phyloP scores from a whole-genome alignment of 257 asterid genomes.

The Mentha longifolia region DNA sequence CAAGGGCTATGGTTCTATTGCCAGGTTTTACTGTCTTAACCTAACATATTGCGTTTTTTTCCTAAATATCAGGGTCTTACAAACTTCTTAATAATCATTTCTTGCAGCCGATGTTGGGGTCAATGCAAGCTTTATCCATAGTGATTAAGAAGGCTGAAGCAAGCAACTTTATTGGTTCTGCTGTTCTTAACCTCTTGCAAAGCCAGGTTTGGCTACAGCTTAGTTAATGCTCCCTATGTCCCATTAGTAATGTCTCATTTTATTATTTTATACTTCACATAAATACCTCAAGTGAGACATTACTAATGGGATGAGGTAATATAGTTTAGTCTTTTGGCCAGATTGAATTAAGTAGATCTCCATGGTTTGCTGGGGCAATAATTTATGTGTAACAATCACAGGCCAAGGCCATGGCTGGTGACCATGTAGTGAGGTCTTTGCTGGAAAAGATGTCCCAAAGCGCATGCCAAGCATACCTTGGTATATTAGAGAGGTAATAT shows the following conservation, averaged over 20 bases:
- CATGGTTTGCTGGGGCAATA: constrained; percentile 30
- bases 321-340: constrained; percentile 3
- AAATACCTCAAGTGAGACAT: too few species aligned
- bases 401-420: constrained; percentile 99
- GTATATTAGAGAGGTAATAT: constrained; percentile 87
- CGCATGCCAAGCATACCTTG: constrained; percentile 92
- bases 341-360: constrained; percentile 11
- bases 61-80: constrained; percentile 21
- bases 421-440: constrained; percentile 88
- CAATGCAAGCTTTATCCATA: constrained; percentile 87
- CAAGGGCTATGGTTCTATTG: constrained; percentile 99
- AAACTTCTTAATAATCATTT: constrained; percentile 31
- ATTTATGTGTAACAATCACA: constrained; percentile 41
- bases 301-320: too few species aligned
- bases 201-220: constrained; percentile 63
- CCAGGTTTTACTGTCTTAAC: constrained; percentile 63
- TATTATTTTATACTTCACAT: too few species aligned
- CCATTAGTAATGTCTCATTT: too few species aligned
- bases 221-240: not conserved
- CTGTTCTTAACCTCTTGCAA: constrained; percentile 93
- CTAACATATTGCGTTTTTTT: constrained; percentile 22
- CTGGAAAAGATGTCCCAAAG: constrained; percentile 90
- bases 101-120: constrained; percentile 91
- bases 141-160: constrained; percentile 88
- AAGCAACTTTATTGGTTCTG: constrained; percentile 75